Base-by-base conservation (phyloP, 257 asterid species). In the Marsdenia floribunda region DNA sequence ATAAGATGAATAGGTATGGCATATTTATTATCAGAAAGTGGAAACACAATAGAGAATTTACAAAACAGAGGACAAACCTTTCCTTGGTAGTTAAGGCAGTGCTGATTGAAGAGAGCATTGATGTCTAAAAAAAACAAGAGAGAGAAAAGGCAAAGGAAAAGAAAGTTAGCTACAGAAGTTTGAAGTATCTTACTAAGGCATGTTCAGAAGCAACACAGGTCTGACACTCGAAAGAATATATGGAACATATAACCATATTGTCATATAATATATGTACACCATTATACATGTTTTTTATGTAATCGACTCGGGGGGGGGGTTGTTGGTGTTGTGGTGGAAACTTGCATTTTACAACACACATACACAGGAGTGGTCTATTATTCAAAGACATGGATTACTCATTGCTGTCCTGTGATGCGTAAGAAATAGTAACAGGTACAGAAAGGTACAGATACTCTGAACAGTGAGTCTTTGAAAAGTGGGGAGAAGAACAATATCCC, bases 31-130 rank as follows among this genome's bases (percentile, higher is more conserved):
- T 1, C 47, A 61, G 49, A 61, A 24, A 66, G 21, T 37, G 26
- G 22, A 55, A 55, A 6, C 11, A 14, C 6, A 2, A 7, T 22
- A 40, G 9, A 13, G 71, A 46, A 33, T 57, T 35, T 68, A 42
- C 61, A 33, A 78, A 72, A 54, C 57, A 21, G 77, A 73, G 77
- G 67, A 58, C 96, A 76, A 63, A 94, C 98, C 99, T 92, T 92
- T 85, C 99, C 98, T n/a, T 75, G 82, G 77, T 89, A 87, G 79
- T 92, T 94, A 78, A 90, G 82, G 84, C 99, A 94, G 54, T 85
- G 93, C 76, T 80, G 93, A 82, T 89, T 89, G 86, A 92, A 92
- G 80, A 90, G 61, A 4, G 96, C 90, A 74, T 88, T 89, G 82
- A 92, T 77, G 79, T 94, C 99, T 92, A 93, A 76, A 86, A 76